Base-by-base conservation (phyloP, 2,329 filamentous ascomycete species). In the Trichoderma hamatum region DNA sequence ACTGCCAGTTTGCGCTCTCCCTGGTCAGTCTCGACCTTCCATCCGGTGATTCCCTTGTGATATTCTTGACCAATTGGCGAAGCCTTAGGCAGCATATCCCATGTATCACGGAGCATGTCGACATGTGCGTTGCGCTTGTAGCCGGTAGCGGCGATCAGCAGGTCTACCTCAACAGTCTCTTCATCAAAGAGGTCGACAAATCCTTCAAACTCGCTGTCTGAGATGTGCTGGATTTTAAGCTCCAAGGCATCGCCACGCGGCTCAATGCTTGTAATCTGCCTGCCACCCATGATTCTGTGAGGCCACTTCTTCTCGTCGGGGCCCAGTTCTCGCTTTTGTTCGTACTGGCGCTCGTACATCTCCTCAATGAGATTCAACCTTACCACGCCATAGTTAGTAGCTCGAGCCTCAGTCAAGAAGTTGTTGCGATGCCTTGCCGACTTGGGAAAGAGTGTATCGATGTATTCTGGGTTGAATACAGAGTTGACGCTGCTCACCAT, bases 331-430 rank as follows among this genome's bases (percentile, higher is more conserved):
- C 97, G 86, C 61, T 90, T 88, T 80, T 98, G 95, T 68, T 93
- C 86, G 81, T 98, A 98, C 82, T 97, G 89, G 68, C 88, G 88
- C 79, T 95, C 89, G 80, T 96, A 98, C 34, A 98, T 87, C 69
- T 90, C 88, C 79, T 98, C 95, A 69, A 98, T 92, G 62, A 98
- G 87, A 73, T 93, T 88, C n/a, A 97, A 86, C 9, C 95, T 90
- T 3, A 99, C 95, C 5, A 98, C 95, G 64, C 93, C 92, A 79
- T 98, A 98, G 83, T 98, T 98, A 70, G 95, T 98, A 34, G 89
- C 89, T 70, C 91, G 90, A 73, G 96, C 92, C 64, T 89, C 89
- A 19, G 84, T 81, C 63, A 97, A 78, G 36, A 88, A 76, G 71
- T 80, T 79, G 69, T 85, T 82, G 60, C 94, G 91, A 71, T 89